phyloP scores from a whole-genome alignment of 2,329 filamentous ascomycete genomes.

The Uncinocarpus reesii region DNA sequence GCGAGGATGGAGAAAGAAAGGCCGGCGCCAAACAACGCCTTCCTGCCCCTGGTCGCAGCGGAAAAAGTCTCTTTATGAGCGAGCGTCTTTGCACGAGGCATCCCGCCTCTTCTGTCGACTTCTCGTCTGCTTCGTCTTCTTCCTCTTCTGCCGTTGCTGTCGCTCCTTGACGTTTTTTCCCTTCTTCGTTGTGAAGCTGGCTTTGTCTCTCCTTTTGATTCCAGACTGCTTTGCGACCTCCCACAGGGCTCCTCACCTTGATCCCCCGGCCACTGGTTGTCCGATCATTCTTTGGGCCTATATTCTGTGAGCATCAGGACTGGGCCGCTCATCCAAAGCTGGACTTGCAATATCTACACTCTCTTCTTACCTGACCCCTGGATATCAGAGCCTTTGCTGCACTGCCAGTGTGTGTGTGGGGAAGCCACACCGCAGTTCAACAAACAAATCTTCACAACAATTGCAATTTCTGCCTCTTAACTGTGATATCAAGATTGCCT shows the following conservation, averaged over 20 bases:
- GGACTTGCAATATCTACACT: neutral
- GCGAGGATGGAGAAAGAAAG: too few species aligned
- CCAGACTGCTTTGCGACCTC: neutral
- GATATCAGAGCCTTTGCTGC: neutral
- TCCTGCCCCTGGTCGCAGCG: neutral
- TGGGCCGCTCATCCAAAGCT: neutral
- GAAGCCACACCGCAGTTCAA: neutral
- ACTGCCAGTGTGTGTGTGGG: neutral
- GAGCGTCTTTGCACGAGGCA: neutral
- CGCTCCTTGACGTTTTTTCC: constrained; percentile 3
- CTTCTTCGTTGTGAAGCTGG: constrained; percentile 9
- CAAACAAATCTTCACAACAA: neutral
- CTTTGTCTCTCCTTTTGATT: constrained; percentile 9
- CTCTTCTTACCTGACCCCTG: constrained; percentile 1
- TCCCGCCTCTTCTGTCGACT: neutral
- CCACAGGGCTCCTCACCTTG: constrained; percentile 10
- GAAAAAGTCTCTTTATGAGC: neutral
- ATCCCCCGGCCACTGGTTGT: too few species aligned
- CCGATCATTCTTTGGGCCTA: neutral
- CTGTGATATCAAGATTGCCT: neutral
- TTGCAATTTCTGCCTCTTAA: neutral
- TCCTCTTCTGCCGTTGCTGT: neutral
- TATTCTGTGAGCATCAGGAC: neutral
- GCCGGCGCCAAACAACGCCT: too few species aligned
- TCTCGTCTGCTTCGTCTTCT: constrained; percentile 2